phyloP scores from a whole-genome alignment of 2,329 filamentous ascomycete genomes.

The Plenodomus lindquistii region DNA sequence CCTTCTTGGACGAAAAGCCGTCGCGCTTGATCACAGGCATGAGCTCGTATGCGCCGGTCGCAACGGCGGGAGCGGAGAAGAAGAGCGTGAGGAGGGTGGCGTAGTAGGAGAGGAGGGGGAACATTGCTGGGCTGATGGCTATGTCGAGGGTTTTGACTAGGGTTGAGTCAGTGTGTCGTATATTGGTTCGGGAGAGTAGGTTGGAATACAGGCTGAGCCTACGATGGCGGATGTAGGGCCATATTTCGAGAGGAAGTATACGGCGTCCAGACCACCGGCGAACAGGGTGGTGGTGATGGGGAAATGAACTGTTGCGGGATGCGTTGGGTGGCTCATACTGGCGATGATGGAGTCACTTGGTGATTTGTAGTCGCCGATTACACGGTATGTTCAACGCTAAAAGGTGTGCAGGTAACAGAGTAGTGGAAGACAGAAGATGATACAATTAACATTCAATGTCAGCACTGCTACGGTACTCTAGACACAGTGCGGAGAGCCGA shows the following conservation, averaged over 20 bases:
- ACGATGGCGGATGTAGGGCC: slow-evolving; percentile 40
- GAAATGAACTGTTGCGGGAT: slow-evolving; percentile 54
- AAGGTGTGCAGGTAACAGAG: too few relatives aligned
- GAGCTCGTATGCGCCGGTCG: slow-evolving; percentile 43
- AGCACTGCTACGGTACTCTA: too few relatives aligned
- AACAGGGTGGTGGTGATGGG: slow-evolving; percentile 52
- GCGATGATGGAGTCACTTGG: not conserved
- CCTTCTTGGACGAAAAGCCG: slow-evolving; percentile 48
- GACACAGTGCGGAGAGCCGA: too few relatives aligned
- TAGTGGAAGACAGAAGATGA: too few relatives aligned
- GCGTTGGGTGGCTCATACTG: slow-evolving; percentile 46
- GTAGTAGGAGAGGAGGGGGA: slow-evolving; percentile 50
- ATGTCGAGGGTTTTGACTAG: slow-evolving; percentile 35
- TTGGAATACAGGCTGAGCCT: slow-evolving; percentile 25
- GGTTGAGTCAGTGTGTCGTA: not conserved
- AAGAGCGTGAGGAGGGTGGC: slow-evolving; percentile 48
- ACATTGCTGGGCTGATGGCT: slow-evolving; percentile 30
- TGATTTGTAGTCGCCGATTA: not conserved
- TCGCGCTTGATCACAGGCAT: slow-evolving; percentile 49
- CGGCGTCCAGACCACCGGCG: slow-evolving; percentile 48
- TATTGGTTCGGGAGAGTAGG: not conserved
- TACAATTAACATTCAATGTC: too few relatives aligned
- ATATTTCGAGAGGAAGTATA: slow-evolving; percentile 40
- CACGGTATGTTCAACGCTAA: not conserved
- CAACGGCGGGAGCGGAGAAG: slow-evolving; percentile 36